phyloP scores from a whole-genome alignment of 2,329 filamentous ascomycete species.

The Rosellinia necatrix region DNA sequence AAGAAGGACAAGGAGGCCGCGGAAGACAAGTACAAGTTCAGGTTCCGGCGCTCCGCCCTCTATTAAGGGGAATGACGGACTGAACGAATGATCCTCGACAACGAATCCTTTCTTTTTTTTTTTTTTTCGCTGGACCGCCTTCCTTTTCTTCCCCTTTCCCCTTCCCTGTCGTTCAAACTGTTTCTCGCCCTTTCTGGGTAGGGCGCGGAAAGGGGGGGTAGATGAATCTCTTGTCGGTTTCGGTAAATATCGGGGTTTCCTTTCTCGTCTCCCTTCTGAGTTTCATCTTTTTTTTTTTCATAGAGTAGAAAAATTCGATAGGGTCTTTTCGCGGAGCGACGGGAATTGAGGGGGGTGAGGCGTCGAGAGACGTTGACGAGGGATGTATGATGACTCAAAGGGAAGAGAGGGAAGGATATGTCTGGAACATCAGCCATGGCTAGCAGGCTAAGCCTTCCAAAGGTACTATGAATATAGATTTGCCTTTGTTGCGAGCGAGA shows the following conservation, averaged over 20 bases:
- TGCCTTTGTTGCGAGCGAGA: too few relatives aligned
- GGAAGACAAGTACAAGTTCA: slow-evolving; percentile 4
- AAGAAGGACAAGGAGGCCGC: not conserved
- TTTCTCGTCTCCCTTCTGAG: too few relatives aligned
- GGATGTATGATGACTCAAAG: not conserved
- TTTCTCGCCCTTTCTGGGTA: too few relatives aligned
- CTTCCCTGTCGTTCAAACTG: too few relatives aligned
- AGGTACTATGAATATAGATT: too few relatives aligned
- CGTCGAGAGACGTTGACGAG: slow-evolving; percentile 1
- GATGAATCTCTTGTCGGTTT: too few relatives aligned
- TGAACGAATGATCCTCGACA: not conserved
- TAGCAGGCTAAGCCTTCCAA: slow-evolving; percentile 2
- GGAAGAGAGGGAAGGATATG: not conserved
- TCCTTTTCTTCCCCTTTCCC: too few relatives aligned
- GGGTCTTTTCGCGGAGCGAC: not conserved
- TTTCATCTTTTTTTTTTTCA: too few relatives aligned
- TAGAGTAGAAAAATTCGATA: too few relatives aligned
- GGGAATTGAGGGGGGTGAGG: not conserved
- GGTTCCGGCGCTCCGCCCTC: not conserved
- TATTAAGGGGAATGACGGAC: too few relatives aligned
- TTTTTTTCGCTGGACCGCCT: not conserved
- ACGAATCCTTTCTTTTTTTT: not conserved
- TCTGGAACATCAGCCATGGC: not conserved
- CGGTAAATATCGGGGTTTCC: too few relatives aligned
- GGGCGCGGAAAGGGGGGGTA: too few relatives aligned